Conservation (phyloP, 1,284 basidiomycete species). For the Moniliella sp. region DNA sequence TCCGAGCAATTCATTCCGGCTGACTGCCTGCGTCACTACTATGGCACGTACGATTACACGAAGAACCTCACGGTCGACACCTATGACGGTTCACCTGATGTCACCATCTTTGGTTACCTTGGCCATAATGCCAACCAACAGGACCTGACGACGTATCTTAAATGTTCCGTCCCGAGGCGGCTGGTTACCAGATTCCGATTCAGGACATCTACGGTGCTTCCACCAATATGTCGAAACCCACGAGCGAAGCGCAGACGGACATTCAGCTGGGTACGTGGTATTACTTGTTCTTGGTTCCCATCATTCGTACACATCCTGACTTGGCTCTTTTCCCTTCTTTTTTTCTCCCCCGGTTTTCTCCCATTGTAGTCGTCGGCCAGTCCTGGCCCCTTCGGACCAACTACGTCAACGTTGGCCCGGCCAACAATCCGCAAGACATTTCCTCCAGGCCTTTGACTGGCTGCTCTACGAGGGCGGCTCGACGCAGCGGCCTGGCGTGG, state of each 20-base stretch:
- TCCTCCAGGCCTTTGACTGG: too few relatives aligned
- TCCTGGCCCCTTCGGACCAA: too few relatives aligned
- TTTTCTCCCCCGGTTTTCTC: too few relatives aligned
- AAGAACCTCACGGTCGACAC: not conserved
- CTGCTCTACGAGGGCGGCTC: too few relatives aligned
- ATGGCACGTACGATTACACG: conserved; percentile 2
- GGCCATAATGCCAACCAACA: not conserved
- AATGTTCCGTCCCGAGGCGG: conserved; percentile 1
- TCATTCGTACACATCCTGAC: too few relatives aligned
- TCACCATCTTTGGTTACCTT: conserved; percentile 1
- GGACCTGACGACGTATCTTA: conserved; percentile 2
- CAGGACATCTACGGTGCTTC: conserved; percentile 1
- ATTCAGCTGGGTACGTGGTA: conserved; percentile 1
- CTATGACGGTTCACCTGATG: too few relatives aligned
- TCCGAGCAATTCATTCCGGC: too few relatives aligned
- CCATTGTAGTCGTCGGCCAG: too few relatives aligned
- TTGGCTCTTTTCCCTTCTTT: too few relatives aligned
- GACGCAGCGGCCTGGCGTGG: conserved; percentile 2
- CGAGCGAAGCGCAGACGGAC: not conserved
- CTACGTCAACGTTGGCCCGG: too few relatives aligned
- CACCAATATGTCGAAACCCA: conserved; percentile 1
- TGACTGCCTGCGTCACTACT: conserved; percentile 1
- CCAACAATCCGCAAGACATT: too few relatives aligned
- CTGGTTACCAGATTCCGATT: not conserved
- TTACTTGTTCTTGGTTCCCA: too few relatives aligned